A percentile compares a stretch with the other conserved stretches of the same genome.
Conservation (phyloP, 805 yeast species). For the Candida gorgasii region DNA sequence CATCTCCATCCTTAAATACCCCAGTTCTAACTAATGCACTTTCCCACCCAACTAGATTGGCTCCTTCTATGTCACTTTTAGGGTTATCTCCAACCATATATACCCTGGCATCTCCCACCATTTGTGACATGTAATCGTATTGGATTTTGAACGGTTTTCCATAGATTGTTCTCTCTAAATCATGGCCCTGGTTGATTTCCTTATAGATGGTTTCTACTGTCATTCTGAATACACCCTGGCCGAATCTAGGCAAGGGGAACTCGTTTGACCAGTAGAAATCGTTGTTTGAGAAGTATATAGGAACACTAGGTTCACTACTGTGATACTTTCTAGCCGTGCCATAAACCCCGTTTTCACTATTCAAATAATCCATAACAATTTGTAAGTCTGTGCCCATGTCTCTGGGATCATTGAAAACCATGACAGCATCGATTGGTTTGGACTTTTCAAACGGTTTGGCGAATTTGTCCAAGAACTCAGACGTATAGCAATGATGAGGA, state of each 20-base stretch:
- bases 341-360: conserved; percentile 59
- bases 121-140: conserved; percentile 67
- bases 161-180: conserved; percentile 55
- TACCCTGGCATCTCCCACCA: conserved; percentile 51
- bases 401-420: conserved; percentile 86
- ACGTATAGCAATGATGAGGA: conserved; percentile 63
- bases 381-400: conserved; percentile 87
- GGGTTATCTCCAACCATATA: conserved; percentile 99
- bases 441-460: conserved; percentile 10
- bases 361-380: conserved; percentile 68
- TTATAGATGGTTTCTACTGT: conserved; percentile 60
- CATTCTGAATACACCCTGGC: conserved; percentile 85
- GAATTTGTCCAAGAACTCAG: conserved; percentile 35
- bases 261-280: conserved; percentile 90
- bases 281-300: conserved; percentile 77
- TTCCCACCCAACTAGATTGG: conserved; percentile 85
- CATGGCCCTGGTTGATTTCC: conserved; percentile 51
- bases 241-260: conserved; percentile 75
- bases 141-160: conserved; percentile 84
- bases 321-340: conserved; percentile 54
- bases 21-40: conserved; percentile 85
- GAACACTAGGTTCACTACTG: conserved; percentile 53
- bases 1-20: conserved; percentile 69
- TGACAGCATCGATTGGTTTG: conserved; percentile 65
- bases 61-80: conserved; percentile 88